These are phyloP conservation scores for Pythium monospermum DNA, from an alignment of 352 stramenopile genomes.

Conservation along the genomic window DNA sequence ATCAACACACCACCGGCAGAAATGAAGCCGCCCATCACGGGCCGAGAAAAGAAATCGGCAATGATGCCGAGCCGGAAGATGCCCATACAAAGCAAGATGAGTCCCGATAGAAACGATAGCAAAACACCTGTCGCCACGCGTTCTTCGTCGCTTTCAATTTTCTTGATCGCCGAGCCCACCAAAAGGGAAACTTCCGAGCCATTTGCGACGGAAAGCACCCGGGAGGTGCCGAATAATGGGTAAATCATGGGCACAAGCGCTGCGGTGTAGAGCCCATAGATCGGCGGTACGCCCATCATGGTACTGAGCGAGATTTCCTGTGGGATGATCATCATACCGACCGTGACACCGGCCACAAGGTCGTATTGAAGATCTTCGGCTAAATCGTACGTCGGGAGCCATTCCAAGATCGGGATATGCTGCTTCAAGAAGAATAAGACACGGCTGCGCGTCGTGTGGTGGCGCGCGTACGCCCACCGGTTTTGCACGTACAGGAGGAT, in stretches of 20 bases:
- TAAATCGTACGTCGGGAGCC: conserved; percentile 54
- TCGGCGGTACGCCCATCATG: conserved; percentile 78
- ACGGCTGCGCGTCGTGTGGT: conserved; percentile 22
- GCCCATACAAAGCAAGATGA: conserved; percentile 75
- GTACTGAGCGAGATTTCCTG: conserved; percentile 88
- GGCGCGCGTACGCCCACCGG: conserved; percentile 14
- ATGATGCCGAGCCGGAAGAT: conserved; percentile 80
- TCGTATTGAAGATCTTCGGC: conserved; percentile 49
- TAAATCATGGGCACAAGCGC: conserved; percentile 85
- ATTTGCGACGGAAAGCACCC: conserved; percentile 80
- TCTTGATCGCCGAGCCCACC: conserved; percentile 60
- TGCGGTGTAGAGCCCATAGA: conserved; percentile 89
- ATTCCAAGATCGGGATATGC: conserved; percentile 55
- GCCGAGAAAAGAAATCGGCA: conserved; percentile 85
- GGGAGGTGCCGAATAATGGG: conserved; percentile 72
- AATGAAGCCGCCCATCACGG: conserved; percentile 90
- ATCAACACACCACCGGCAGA: conserved; percentile 88
- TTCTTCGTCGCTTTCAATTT: conserved; percentile 45
- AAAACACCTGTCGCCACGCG: conserved; percentile 46
- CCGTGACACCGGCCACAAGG: conserved; percentile 47
- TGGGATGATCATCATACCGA: conserved; percentile 87
- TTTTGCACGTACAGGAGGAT: conserved; percentile 2
- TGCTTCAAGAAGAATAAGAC: conserved; percentile 35
- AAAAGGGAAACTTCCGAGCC: conserved; percentile 59
- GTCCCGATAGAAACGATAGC: conserved; percentile 65